These are phyloP conservation scores for Penicillium sp. DNA, from an alignment of 2,329 filamentous ascomycete genomes.

Conservation along the genomic window DNA sequence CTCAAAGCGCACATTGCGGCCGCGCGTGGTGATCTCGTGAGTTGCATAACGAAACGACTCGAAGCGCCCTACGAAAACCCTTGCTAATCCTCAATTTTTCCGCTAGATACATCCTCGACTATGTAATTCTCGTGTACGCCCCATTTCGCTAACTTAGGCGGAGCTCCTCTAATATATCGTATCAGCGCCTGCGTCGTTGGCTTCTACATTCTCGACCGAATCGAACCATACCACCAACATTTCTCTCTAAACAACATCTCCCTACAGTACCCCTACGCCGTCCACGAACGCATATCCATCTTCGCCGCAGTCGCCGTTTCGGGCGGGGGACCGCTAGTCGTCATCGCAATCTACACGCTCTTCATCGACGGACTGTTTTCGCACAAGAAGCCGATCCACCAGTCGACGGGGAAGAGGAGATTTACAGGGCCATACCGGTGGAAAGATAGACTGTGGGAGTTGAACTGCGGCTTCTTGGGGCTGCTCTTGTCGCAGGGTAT, in stretches of 20 bases:
- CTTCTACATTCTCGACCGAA: constrained; percentile 59
- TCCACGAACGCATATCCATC: constrained; percentile 60
- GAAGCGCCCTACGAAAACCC: background rate
- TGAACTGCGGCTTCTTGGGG: constrained; percentile 65
- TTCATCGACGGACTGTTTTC: constrained; percentile 64
- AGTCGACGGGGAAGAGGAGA: constrained; percentile 42
- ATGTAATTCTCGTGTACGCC: constrained; percentile 62
- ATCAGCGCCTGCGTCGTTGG: constrained; percentile 55
- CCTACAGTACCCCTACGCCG: constrained; percentile 63
- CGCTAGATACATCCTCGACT: constrained; percentile 61
- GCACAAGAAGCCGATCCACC: constrained; percentile 47
- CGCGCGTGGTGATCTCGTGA: constrained; percentile 59
- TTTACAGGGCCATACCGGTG: constrained; percentile 55
- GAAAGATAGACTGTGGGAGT: constrained; percentile 64
- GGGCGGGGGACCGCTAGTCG: constrained; percentile 53
- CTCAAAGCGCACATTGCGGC: constrained; percentile 57
- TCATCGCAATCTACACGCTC: constrained; percentile 62
- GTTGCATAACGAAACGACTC: constrained; percentile 25
- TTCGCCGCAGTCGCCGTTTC: constrained; percentile 55
- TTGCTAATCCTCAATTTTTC: constrained; percentile 5
- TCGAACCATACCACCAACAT: constrained; percentile 62
- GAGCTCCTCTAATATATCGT: constrained; percentile 11
- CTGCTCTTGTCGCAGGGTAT: constrained; percentile 58
- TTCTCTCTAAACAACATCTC: constrained; percentile 63
- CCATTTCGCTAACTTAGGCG: background rate